Evolutionary conservation across 169 alveolate species (phyloP).

Genomic region (Cytauxzoon felis): DNA sequence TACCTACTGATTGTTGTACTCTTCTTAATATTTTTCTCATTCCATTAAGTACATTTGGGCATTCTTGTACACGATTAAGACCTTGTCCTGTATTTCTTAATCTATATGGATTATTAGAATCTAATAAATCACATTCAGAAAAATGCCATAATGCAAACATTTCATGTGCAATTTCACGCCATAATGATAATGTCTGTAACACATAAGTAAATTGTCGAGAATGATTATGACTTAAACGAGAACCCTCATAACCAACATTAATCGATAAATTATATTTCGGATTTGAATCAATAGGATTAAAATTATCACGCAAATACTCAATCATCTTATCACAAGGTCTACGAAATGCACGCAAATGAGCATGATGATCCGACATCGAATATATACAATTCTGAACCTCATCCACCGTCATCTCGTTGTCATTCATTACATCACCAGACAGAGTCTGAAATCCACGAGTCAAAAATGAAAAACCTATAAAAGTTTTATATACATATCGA

Average conservation of each 20-base stretch:
- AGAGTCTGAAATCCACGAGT: conserved; percentile 38
- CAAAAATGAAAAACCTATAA: conserved; percentile 62
- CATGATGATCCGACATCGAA: conserved; percentile 85
- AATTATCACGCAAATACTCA: conserved; percentile 67
- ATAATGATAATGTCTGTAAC: conserved; percentile 84
- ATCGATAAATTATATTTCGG: conserved; percentile 74
- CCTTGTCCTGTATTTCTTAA: conserved; percentile 89
- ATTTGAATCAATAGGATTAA: conserved; percentile 70
- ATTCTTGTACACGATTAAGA: conserved; percentile 77
- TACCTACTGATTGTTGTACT: conserved; percentile 78
- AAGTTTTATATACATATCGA: too few relatives aligned
- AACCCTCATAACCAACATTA: conserved; percentile 72
- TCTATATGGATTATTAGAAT: conserved; percentile 76
- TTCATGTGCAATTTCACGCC: conserved; percentile 87
- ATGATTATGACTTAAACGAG: conserved; percentile 86
- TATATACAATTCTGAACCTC: conserved; percentile 87
- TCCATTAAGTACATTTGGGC: conserved; percentile 70
- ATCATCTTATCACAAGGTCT: conserved; percentile 82
- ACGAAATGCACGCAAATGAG: conserved; percentile 77
- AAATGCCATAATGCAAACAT: conserved; percentile 87
- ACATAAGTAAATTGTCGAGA: conserved; percentile 85
- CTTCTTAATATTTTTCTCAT: conserved; percentile 77
- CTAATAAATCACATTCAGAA: conserved; percentile 87
- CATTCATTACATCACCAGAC: conserved; percentile 49
- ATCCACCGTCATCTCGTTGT: conserved; percentile 72